Percentiles rank a stretch among this genome's conserved stretches.
phyloP scores from a whole-genome alignment of 2,329 filamentous ascomycete species.

The Diaporthe ampelina region DNA sequence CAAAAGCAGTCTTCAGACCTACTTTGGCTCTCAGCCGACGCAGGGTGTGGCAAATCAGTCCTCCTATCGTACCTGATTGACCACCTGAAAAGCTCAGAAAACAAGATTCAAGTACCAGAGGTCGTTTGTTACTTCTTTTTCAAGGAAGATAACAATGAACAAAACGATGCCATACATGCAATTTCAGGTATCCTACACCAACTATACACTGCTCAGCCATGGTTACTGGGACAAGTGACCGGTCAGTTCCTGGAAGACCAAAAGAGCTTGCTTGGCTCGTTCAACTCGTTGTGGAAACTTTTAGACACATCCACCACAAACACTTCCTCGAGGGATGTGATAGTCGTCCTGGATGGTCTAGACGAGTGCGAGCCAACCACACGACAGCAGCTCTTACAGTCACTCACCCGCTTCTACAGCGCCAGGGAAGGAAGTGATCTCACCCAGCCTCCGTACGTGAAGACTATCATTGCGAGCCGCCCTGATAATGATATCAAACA shows the following conservation, averaged over 20 bases:
- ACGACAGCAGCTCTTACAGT: constrained; percentile 35
- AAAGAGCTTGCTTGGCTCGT: constrained; percentile 22
- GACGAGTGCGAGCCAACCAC: constrained; percentile 42
- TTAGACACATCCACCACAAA: constrained; percentile 16
- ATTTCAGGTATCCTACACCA: constrained; percentile 39
- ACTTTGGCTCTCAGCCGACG: constrained; percentile 42
- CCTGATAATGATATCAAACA: constrained; percentile 43
- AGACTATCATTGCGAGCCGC: constrained; percentile 44
- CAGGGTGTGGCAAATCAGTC: constrained; percentile 43
- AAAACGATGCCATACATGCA: constrained; percentile 34
- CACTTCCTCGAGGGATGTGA: constrained; percentile 35
- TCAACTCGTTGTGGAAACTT: constrained; percentile 27
- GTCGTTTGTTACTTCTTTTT: constrained; percentile 44
- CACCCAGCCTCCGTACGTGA: constrained; percentile 35
- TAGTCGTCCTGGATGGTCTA: constrained; percentile 44
- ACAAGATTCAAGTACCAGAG: constrained; percentile 19
- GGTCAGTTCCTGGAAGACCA: constrained; percentile 5
- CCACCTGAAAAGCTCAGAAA: constrained; percentile 31
- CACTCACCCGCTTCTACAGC: constrained; percentile 36
- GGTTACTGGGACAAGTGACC: background rate
- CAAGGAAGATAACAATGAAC: constrained; percentile 42
- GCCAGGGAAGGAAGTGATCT: constrained; percentile 9
- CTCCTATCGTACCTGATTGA: constrained; percentile 40
- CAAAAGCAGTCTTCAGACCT: constrained; percentile 28
- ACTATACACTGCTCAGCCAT: constrained; percentile 37